Evolutionary conservation across 306 rosid genomes (phyloP).

Genomic region (Trichosanthes truncata): DNA sequence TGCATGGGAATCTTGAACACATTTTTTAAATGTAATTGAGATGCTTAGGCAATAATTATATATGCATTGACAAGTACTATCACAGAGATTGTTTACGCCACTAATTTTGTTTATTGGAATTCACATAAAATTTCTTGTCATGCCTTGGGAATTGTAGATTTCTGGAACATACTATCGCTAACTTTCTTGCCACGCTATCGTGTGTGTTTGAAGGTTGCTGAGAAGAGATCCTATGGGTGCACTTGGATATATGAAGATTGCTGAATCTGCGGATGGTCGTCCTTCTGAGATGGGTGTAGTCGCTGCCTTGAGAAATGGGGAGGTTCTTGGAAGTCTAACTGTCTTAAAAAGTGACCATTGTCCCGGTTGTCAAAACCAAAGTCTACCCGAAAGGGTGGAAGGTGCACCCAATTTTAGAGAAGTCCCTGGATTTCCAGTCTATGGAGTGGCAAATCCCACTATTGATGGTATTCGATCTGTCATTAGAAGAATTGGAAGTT

Average conservation of each 20-base stretch:
- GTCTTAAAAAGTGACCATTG: constrained; percentile 86
- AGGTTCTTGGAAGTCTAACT: constrained; percentile 91
- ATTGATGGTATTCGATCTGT: constrained; percentile 80
- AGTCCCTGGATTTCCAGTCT: constrained; percentile 89
- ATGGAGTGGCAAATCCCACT: constrained; percentile 95
- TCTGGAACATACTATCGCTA: background rate
- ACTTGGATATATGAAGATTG: constrained; percentile 72
- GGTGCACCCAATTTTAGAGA: constrained; percentile 93
- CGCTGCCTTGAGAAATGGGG: constrained; percentile 80
- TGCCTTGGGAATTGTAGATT: background rate
- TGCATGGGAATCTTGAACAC: background rate
- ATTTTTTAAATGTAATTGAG: background rate
- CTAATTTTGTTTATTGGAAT: background rate
- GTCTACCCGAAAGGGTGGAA: constrained; percentile 66
- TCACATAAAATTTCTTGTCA: background rate
- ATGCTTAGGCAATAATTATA: background rate
- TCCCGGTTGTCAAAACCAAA: constrained; percentile 70
- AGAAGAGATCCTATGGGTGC: constrained; percentile 98
- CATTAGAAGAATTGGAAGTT: constrained; percentile 55
- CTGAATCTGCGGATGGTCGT: constrained; percentile 63
- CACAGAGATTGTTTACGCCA: background rate
- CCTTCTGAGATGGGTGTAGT: constrained; percentile 83
- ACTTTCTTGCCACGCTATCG: constrained; percentile 4
- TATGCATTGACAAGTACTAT: background rate
- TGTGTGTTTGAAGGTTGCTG: constrained; percentile 46